Percentiles rank a stretch among this genome's conserved stretches.
These are phyloP conservation scores for Lepidium campestre DNA, from an alignment of 441 rosid species.

Conservation along the genomic window DNA sequence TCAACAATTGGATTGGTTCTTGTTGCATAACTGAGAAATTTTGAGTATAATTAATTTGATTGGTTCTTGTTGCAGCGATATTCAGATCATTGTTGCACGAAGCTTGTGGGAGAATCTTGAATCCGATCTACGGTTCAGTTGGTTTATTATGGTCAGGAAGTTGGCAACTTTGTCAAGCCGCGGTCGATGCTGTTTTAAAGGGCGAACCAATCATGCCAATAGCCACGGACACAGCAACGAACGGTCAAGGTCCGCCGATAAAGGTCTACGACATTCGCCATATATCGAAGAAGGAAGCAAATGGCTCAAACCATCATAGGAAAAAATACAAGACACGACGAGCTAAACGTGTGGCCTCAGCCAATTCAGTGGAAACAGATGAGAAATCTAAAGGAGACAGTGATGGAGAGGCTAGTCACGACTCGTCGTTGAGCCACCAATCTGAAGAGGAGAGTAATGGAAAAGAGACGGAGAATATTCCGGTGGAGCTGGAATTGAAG, in stretches of 20 bases:
- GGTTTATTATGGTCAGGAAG: slow-evolving; percentile 52
- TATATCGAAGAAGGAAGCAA: slow-evolving; percentile 52
- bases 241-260: slow-evolving; percentile 49
- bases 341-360: slow-evolving; percentile 27
- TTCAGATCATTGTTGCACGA: slow-evolving; percentile 49
- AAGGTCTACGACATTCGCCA: slow-evolving; percentile 77
- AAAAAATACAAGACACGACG: slow-evolving; percentile 46
- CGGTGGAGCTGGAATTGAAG: background rate
- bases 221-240: slow-evolving; percentile 47
- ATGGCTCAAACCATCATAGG: slow-evolving; percentile 22
- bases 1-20: too few relatives aligned
- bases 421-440: background rate
- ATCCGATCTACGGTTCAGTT: slow-evolving; percentile 55
- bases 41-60: background rate
- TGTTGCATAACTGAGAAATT: too few relatives aligned
- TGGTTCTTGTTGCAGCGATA: slow-evolving; percentile 30
- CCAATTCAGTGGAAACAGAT: background rate
- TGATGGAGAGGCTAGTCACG: slow-evolving; percentile 45
- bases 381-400: background rate
- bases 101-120: slow-evolving; percentile 57
- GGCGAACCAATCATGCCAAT: slow-evolving; percentile 49
- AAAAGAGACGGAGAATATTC: slow-evolving; percentile 22
- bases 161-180: slow-evolving; percentile 58
- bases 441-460: slow-evolving; percentile 38
- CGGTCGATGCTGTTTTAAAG: slow-evolving; percentile 49